phyloP scores from a whole-genome alignment of 2,329 filamentous ascomycete species.

The Botrytis cinerea region DNA sequence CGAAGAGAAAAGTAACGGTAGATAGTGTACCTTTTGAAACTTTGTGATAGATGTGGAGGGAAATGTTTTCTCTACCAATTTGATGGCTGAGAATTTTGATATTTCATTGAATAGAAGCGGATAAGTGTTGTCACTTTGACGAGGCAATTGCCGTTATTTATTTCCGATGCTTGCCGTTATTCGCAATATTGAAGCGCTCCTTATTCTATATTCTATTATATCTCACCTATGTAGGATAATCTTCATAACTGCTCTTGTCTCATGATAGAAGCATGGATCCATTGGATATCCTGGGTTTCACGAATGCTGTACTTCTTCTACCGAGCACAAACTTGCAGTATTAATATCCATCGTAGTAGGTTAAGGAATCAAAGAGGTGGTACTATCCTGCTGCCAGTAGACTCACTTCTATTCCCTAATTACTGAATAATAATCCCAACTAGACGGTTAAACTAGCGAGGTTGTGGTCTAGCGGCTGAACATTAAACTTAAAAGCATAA shows the following conservation, averaged over 20 bases:
- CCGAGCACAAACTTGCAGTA: background rate
- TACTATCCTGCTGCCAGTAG: background rate
- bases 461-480: background rate
- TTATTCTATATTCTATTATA: too few relatives aligned
- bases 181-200: too few relatives aligned
- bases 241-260: background rate
- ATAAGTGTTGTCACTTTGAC: background rate
- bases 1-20: background rate
- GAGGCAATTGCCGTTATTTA: background rate
- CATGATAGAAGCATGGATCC: background rate
- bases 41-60: background rate
- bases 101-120: background rate
- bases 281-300: background rate
- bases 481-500: background rate
- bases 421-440: background rate
- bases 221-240: background rate
- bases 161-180: background rate
- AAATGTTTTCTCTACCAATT: background rate
- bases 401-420: background rate
- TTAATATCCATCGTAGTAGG: background rate
- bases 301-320: background rate
- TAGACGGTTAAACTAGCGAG: fast-evolving
- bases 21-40: background rate
- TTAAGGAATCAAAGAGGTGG: fast-evolving
- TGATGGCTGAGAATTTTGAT: background rate